Evolutionary conservation across 805 yeast species (phyloP), one percentile per base, ranked within the genome.

Genomic region (Starmerella khaoyaiensis): DNA sequence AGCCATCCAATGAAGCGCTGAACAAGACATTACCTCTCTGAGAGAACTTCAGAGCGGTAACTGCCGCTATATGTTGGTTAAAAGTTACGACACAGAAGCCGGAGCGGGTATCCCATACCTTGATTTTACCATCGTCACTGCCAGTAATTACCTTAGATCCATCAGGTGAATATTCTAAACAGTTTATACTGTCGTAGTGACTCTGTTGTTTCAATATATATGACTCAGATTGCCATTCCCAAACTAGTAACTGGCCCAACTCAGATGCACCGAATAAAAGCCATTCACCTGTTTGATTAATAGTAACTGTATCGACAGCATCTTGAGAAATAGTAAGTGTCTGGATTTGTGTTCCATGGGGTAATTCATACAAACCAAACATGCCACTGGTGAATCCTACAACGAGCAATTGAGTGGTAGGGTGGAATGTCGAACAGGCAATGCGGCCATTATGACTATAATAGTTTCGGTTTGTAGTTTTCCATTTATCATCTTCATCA

Each of bases 201-300:
- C 97, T 96, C 60, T 90, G 98, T 56, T 90, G 98, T 55, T 87
- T 86, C 47, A 90, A 64, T 32, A 90, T 79, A 55, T 87, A 90
- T 0, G 95, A 81, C 57, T 90, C 98, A 4, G 94, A 80, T 62
- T 90, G 95, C 98, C 98, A 90, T 65, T 90, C 98, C 65, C 93
- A 90, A 0, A 90, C 98, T 40, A 90, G 62, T 41, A 90, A 62
- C 60, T 90, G 98, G n/a, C 98, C 98, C 21, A 81, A 59, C 53
- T 75, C 76, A 23, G 83, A 62, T 0, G 96, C 84, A 4, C 98
- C 98, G 58, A 90, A 81, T 0, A 95, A 94, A 22, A 90, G 64
- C 98, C 98, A 90, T 58, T 90, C 98, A 23, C 98, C 98, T 5
- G 86, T 65, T 2, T 66, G 59, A 56, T 87, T 90, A 26, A 90